Evolutionary conservation across 2,329 filamentous ascomycete species (phyloP).

Genomic region (Mycogone perniciosa): DNA sequence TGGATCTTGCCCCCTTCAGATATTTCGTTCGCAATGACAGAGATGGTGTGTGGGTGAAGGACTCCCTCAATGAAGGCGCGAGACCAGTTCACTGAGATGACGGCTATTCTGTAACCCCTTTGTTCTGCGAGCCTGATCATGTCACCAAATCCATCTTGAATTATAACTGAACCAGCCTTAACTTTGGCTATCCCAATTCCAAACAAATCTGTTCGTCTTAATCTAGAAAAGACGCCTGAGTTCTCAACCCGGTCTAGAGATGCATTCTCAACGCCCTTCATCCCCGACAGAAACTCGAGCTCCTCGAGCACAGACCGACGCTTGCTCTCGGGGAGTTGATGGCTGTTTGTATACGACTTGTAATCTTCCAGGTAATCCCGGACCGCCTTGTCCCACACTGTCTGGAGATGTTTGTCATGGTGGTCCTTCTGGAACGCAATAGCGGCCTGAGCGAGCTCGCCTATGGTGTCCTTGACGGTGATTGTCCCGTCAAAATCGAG

Average conservation of each 20-base stretch:
- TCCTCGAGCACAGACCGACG: constrained; percentile 35
- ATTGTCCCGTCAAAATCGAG: constrained; percentile 58
- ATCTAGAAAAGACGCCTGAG: constrained; percentile 39
- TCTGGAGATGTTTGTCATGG: constrained; percentile 27
- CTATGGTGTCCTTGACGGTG: constrained; percentile 47
- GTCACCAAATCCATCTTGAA: constrained; percentile 36
- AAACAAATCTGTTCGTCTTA: constrained; percentile 28
- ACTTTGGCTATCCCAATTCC: constrained; percentile 34
- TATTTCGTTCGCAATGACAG: constrained; percentile 41
- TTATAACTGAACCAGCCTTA: constrained; percentile 24
- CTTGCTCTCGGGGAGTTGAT: constrained; percentile 25
- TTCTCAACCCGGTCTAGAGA: constrained; percentile 40
- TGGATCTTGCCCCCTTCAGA: constrained; percentile 32
- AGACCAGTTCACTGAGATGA: constrained; percentile 50
- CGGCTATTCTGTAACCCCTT: constrained; percentile 32
- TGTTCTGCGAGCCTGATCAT: constrained; percentile 22
- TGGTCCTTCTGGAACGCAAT: constrained; percentile 28
- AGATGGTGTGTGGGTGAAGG: constrained; percentile 27
- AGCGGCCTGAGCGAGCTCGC: constrained; percentile 38
- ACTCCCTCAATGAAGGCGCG: constrained; percentile 41
- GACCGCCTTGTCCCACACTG: constrained; percentile 41
- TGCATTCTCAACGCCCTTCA: constrained; percentile 38
- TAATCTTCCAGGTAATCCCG: constrained; percentile 39
- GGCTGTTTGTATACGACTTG: constrained; percentile 29
- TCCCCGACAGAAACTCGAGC: constrained; percentile 36